Evolutionary conservation across 73 alveolate species (phyloP), one percentile per base, ranked within the genome.

Genomic region (Symbiodinium natans): DNA sequence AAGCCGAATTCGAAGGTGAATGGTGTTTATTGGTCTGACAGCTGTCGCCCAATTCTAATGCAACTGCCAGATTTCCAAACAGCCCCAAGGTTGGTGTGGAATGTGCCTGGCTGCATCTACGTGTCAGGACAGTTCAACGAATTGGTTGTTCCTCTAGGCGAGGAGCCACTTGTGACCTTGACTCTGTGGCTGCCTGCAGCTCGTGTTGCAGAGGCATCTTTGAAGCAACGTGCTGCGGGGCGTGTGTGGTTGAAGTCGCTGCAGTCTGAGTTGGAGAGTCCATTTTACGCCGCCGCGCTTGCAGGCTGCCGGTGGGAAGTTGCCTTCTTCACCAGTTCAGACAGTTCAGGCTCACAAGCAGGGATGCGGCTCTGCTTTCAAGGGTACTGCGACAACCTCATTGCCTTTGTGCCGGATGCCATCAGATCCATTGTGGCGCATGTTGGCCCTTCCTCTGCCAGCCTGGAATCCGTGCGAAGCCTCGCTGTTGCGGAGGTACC

Each of bases 91-190:
- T 41, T 25, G 33, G 41, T 82, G 68, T 40, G 40, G 59, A 40
- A 7, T 29, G 52, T 36, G 2, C 82, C 82, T 29, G 97, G 97
- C 54, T 90, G 97, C 54, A 83, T 90, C 88, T 90, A 90, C 25
- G 88, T 73, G 39, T 90, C 97, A 17, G 97, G 97, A 36, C 97
- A 90, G 80, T 90, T 90, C 97, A 90, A 90, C 54, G 97, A 90
- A 9, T 89, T 82, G 36, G 97, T 90, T 25, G 97, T 68, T 41
- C 97, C 97, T 31, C 39, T 90, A 80, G 97, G 97, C 52, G 88
- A 90, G 36, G 97, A 90, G 43, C 97, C 97, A 29, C 56, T 90
- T n/a, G 97, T 90, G 48, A 90, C 97, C n/a, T 21, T 90, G 77
- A 90, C 97, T n/a, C 75, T 90, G 15, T 90, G 97, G 97, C 29